These are phyloP conservation scores for Crassisporium funariophilum DNA, from an alignment of 768 basidiomycete species.

Conservation along the genomic window DNA sequence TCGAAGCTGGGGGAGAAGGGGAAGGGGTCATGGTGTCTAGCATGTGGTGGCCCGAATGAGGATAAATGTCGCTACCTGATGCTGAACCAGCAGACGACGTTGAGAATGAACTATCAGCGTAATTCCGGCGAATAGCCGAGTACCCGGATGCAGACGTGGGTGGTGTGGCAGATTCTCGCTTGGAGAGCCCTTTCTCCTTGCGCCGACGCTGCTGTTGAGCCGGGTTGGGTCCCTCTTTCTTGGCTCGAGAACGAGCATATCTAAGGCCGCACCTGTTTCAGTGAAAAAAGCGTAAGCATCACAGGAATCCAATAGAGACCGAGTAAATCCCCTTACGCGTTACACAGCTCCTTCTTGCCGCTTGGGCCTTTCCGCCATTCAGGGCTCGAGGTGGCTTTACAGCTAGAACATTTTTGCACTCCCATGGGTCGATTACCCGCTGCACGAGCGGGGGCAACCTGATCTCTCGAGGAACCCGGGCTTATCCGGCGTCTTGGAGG, in stretches of 20 bases:
- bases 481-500: conserved; percentile 60
- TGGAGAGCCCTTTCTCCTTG: conserved; percentile 57
- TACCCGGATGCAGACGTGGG: conserved; percentile 43
- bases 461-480: conserved; percentile 52
- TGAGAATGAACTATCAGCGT: conserved; percentile 46
- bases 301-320: conserved; percentile 9
- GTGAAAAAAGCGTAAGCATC: conserved; percentile 9
- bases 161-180: conserved; percentile 46
- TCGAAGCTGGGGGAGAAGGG: conserved; percentile 65
- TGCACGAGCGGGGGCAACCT: conserved; percentile 44
- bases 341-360: conserved; percentile 90
- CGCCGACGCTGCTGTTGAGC: conserved; percentile 52
- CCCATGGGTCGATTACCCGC: conserved; percentile 73
- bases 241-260: conserved; percentile 85
- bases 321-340: conserved; percentile 66
- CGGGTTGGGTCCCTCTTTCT: conserved; percentile 72
- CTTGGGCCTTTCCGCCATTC: conserved; percentile 93
- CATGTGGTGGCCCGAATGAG: conserved; percentile 44
- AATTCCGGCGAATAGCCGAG: conserved; percentile 47
- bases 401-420: conserved; percentile 73
- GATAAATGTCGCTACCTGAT: conserved; percentile 58
- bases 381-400: conserved; percentile 79
- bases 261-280: conserved; percentile 74
- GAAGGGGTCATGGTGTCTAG: conserved; percentile 51
- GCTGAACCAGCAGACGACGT: conserved; percentile 55